Base-by-base conservation (phyloP, 768 basidiomycete genomes). In the Trichaptum fuscoviolaceum region DNA sequence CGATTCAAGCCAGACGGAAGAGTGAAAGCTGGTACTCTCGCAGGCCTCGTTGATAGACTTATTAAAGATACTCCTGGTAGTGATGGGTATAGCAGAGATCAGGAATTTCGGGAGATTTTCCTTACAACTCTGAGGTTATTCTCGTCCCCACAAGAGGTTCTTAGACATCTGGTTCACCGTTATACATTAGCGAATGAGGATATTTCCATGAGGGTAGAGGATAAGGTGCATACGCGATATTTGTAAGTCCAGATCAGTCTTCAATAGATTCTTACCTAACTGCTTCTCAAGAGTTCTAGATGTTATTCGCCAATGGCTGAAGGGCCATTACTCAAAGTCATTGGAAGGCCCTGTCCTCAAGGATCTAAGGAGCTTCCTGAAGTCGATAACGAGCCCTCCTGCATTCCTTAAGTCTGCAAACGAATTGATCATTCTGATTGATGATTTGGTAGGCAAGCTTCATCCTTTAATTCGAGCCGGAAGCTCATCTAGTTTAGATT, bases 41-140 rank as follows among this genome's bases (percentile, higher is more conserved):
- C 80, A 67, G 82, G 80, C 12, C 67, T 83, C 26, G 73, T 83
- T 3, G 77, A 82, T 18, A 75, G 77, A 26, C 67, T 83, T 61
- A 78, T 81, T 62, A 71, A 70, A 25, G 72, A 65, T 15, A 66
- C 69, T 17, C 42, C 67, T 42, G 63, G 66, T 27, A 63, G 12
- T 65, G 61, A 66, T 59, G 75, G 64, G 77, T 76, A 52, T 60
- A 71, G 73, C 58, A 75, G 73, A 34, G 78, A 80, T 64, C 36
- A 69, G 9, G 79, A 81, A 42, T 81, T 79, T 67, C 73, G 76
- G 63, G 80, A 81, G 66, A 72, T 77, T 42, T 72, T 85, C 35
- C 74, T 85, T 25, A 75, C 77, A 1, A 79, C 77, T 12, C 84
- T 76, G 70, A 71, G 74, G 23, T 79, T 81, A 57, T 84, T 83